Conservation (phyloP, 2,329 filamentous ascomycete genomes). For the Fusarium drepaniforme region DNA sequence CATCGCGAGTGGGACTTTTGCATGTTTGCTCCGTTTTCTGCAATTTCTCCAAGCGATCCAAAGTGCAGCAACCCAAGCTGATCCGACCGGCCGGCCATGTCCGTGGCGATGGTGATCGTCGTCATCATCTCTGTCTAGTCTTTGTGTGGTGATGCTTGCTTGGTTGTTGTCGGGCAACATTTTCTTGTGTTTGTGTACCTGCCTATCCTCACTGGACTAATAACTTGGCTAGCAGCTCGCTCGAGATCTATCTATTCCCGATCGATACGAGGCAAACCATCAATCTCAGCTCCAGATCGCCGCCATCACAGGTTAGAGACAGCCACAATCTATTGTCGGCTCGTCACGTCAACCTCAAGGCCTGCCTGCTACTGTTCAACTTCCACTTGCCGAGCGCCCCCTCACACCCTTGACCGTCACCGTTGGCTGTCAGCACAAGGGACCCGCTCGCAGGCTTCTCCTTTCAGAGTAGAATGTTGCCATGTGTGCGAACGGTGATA, state of each 20-base stretch:
- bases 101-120: conserved; percentile 12
- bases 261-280: conserved; percentile 7
- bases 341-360: conserved; percentile 19
- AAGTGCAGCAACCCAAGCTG: conserved; percentile 6
- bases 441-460: not conserved
- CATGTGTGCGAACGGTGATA: conserved; percentile 19
- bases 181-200: not conserved
- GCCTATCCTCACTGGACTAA: not conserved
- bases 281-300: not conserved
- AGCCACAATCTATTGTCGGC: conserved; percentile 25
- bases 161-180: not conserved
- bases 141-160: not conserved
- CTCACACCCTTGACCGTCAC: not conserved
- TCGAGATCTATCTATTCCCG: conserved; percentile 20
- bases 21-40: conserved; percentile 15
- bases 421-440: conserved; percentile 1
- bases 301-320: not conserved
- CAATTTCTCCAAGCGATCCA: conserved; percentile 16
- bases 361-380: conserved; percentile 7
- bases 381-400: conserved; percentile 10
- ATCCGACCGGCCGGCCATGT: conserved; percentile 20
- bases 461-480: not conserved
- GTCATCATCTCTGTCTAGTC: not conserved
- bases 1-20: conserved; percentile 31
- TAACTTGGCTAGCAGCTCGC: not conserved